Evolutionary conservation across 2,329 filamentous ascomycete species (phyloP).

Genomic region (Karstenula rhodostoma): DNA sequence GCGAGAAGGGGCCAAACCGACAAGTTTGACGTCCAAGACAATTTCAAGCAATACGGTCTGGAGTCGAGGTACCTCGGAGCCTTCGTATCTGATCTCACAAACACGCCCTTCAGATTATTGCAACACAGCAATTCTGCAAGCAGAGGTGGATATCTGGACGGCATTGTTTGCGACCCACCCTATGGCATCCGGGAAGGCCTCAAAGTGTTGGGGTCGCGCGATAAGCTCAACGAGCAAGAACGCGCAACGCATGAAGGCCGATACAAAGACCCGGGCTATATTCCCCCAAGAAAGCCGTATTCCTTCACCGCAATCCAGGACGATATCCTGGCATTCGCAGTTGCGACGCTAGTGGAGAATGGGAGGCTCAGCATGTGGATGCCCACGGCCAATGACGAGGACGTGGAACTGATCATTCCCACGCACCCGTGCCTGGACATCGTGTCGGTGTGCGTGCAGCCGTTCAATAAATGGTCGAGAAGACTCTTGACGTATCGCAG

Average conservation of each 20-base stretch:
- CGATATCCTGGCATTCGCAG: constrained; percentile 86
- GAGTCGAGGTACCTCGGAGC: constrained; percentile 73
- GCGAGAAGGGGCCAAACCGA: constrained; percentile 50
- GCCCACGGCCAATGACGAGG: constrained; percentile 73
- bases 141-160: constrained; percentile 72
- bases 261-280: constrained; percentile 62
- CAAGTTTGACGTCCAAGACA: constrained; percentile 66
- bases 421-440: constrained; percentile 78
- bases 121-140: constrained; percentile 16
- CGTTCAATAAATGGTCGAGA: constrained; percentile 93
- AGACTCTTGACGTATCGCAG: constrained; percentile 86
- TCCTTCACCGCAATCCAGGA: constrained; percentile 89
- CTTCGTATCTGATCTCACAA: constrained; percentile 87
- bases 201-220: constrained; percentile 81
- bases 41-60: constrained; percentile 85
- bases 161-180: constrained; percentile 93
- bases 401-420: constrained; percentile 79
- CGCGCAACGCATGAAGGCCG: constrained; percentile 36
- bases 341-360: constrained; percentile 75
- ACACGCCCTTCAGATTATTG: constrained; percentile 70
- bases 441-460: constrained; percentile 80
- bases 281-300: constrained; percentile 91
- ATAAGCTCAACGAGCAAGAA: constrained; percentile 50
- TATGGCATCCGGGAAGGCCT: constrained; percentile 94
- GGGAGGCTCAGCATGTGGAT: constrained; percentile 95